These are phyloP conservation scores for Dictyostelium purpureum DNA, from an alignment of 78 protist genomes.

Conservation along the genomic window DNA sequence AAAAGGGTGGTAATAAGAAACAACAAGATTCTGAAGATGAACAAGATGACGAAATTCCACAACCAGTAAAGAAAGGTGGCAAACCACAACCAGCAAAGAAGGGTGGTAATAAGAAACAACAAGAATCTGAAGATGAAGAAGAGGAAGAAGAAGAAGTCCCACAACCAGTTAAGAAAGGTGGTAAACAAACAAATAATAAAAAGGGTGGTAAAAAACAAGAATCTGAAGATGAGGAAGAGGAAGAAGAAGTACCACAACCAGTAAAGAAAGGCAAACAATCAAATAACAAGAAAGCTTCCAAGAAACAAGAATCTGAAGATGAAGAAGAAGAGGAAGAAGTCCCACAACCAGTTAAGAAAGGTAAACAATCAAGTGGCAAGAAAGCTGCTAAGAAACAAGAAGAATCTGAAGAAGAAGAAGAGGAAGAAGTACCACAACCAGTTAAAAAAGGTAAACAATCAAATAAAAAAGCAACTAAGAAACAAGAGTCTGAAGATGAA, in stretches of 20 bases:
- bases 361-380: slow-evolving; percentile 4
- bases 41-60: slow-evolving; percentile 49
- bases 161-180: slow-evolving; percentile 30
- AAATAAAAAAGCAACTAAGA: slow-evolving; percentile 15
- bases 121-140: not conserved
- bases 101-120: not conserved
- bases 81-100: not conserved
- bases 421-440: slow-evolving; percentile 14
- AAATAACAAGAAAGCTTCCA: slow-evolving; percentile 17
- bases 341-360: slow-evolving; percentile 13
- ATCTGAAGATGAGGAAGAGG: slow-evolving; percentile 57
- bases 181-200: slow-evolving; percentile 16
- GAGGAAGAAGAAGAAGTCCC: not conserved
- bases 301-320: slow-evolving; percentile 27
- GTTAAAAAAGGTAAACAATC: slow-evolving; percentile 9
- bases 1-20: slow-evolving; percentile 28
- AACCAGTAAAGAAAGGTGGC: slow-evolving; percentile 53
- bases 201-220: not conserved
- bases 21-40: slow-evolving; percentile 49
- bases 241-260: slow-evolving; percentile 60
- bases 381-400: not conserved
- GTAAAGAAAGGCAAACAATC: slow-evolving; percentile 3
- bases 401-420: slow-evolving; percentile 39
- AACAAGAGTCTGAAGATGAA: slow-evolving; percentile 7
- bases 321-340: slow-evolving; percentile 54